Conservation (phyloP, 345 rosid species). For the Acer yangbiense region DNA sequence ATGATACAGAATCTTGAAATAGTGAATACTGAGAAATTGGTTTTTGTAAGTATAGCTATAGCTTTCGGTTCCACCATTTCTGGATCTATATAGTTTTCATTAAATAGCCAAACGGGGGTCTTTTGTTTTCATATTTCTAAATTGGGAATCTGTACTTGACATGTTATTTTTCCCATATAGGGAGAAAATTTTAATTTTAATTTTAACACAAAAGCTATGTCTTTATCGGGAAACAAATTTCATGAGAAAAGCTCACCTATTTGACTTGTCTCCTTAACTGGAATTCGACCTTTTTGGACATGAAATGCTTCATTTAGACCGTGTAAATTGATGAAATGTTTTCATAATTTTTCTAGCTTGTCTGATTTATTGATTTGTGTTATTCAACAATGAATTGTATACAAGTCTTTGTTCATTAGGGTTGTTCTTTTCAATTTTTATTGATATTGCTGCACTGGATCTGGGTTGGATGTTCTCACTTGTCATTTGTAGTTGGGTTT, state of each 20-base stretch:
- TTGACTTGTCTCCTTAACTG: no score
- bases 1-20: background rate
- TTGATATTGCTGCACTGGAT: background rate
- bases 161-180: background rate
- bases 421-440: background rate
- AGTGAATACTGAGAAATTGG: background rate
- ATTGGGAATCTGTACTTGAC: background rate
- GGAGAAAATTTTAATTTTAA: background rate
- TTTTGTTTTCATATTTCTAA: background rate
- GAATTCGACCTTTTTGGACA: background rate
- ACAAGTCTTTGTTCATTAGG: background rate
- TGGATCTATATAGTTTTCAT: background rate
- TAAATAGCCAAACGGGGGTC: background rate
- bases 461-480: background rate
- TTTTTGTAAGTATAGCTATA: background rate
- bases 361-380: background rate
- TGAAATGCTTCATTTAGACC: no score
- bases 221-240: background rate
- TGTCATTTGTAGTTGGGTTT: background rate
- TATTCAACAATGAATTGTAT: background rate
- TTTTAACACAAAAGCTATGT: background rate
- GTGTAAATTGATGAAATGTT: background rate
- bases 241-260: background rate
- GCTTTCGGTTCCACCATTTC: background rate
- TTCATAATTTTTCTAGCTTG: background rate